phyloP scores from a whole-genome alignment of 2,329 filamentous ascomycete genomes.

The Macroventuria anomochaeta region DNA sequence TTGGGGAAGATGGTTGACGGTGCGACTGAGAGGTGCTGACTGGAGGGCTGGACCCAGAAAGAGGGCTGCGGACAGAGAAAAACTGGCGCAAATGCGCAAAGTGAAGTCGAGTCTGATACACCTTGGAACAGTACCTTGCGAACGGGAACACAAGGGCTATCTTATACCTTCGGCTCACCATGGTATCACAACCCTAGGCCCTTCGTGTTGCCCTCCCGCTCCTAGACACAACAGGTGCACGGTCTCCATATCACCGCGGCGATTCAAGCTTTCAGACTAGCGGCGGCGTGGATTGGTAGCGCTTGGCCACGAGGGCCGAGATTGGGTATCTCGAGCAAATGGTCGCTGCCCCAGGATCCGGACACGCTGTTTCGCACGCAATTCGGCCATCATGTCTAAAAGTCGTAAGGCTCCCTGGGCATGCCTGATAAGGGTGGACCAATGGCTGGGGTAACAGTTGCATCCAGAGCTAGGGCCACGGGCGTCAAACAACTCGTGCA shows the following conservation, averaged over 20 bases:
- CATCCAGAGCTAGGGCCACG: slow-evolving; percentile 17
- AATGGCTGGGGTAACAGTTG: slow-evolving; percentile 18
- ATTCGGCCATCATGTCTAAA: slow-evolving; percentile 26
- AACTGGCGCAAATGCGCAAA: slow-evolving; percentile 24
- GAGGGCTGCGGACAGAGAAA: slow-evolving; percentile 13
- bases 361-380: slow-evolving; percentile 23
- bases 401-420: slow-evolving; percentile 11
- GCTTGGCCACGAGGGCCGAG: slow-evolving; percentile 26
- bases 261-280: slow-evolving; percentile 25
- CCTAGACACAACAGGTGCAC: slow-evolving; percentile 24
- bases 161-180: slow-evolving; percentile 34
- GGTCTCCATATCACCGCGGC: slow-evolving; percentile 15
- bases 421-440: slow-evolving; percentile 34
- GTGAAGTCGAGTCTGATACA: slow-evolving; percentile 26
- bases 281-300: slow-evolving; percentile 21
- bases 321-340: slow-evolving; percentile 27
- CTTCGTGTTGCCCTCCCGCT: slow-evolving; percentile 13
- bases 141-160: slow-evolving; percentile 27
- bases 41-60: slow-evolving; percentile 8
- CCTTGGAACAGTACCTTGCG: slow-evolving; percentile 14
- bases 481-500: slow-evolving; percentile 23
- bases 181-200: slow-evolving; percentile 25
- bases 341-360: slow-evolving; percentile 17
- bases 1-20: slow-evolving; percentile 1
- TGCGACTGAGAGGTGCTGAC: slow-evolving; percentile 4